Evolutionary conservation across 192 early-diverging fungal genomes (phyloP).

Genomic region (Backusella morwellensis): DNA sequence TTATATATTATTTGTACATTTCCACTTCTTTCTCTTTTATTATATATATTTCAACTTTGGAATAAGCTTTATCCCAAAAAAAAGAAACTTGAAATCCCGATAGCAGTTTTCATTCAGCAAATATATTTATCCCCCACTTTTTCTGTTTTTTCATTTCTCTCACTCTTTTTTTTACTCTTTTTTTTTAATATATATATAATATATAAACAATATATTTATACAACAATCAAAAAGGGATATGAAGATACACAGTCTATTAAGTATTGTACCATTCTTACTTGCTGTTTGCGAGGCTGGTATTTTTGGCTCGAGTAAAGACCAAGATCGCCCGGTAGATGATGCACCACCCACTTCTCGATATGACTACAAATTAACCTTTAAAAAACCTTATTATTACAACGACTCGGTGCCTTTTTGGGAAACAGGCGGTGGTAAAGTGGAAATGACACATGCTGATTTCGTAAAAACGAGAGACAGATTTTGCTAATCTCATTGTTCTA

Average conservation of each 20-base stretch:
- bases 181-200: neutral
- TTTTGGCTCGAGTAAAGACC: neutral
- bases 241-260: neutral
- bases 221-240: neutral
- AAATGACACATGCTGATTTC: no score
- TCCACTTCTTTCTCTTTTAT: neutral
- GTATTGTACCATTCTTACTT: neutral
- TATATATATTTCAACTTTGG: neutral
- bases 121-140: neutral
- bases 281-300: conserved; percentile 4
- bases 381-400: conserved; percentile 52
- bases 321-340: neutral
- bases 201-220: neutral
- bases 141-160: neutral
- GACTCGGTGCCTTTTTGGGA: conserved; percentile 53
- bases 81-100: neutral
- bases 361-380: conserved; percentile 64
- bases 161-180: neutral
- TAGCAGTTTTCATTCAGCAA: neutral
- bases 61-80: neutral
- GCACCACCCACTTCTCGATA: conserved; percentile 19
- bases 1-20: conserved; percentile 2
- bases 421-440: conserved; percentile 38
- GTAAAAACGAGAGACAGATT: no score
- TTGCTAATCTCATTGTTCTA: no score